phyloP scores from a whole-genome alignment of 2,329 filamentous ascomycete genomes.

The Sarocladium strictum region DNA sequence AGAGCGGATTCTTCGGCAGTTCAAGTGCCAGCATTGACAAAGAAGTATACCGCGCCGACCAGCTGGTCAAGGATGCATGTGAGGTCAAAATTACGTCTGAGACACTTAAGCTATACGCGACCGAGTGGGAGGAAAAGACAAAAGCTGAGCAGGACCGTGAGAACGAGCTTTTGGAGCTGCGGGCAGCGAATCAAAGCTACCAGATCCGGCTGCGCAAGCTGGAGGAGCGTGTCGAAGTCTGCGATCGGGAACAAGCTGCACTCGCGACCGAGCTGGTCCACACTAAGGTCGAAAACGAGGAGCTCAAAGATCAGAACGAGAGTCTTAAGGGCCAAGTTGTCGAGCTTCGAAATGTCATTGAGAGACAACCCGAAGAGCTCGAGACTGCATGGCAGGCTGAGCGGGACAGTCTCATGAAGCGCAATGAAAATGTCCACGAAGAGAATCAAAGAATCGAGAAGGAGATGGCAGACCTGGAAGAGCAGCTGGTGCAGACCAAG shows the following conservation, averaged over 20 bases:
- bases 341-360: conserved; percentile 79
- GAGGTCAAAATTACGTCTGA: conserved; percentile 79
- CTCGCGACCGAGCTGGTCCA: conserved; percentile 88
- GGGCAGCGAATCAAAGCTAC: conserved; percentile 59
- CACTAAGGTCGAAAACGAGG: conserved; percentile 89
- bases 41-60: conserved; percentile 90
- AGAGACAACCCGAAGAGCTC: conserved; percentile 83
- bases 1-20: conserved; percentile 95
- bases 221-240: conserved; percentile 81
- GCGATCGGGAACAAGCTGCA: conserved; percentile 84
- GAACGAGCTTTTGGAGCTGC: conserved; percentile 70
- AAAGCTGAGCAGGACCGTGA: conserved; percentile 77
- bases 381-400: conserved; percentile 76
- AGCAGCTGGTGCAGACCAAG: conserved; percentile 87
- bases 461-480: conserved; percentile 85
- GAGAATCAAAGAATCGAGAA: conserved; percentile 87
- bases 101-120: conserved; percentile 70
- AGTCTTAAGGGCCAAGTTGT: conserved; percentile 76
- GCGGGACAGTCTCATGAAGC: conserved; percentile 86
- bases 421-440: conserved; percentile 89
- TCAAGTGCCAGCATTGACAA: conserved; percentile 86
- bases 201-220: conserved; percentile 74
- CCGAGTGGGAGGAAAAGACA: conserved; percentile 90
- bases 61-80: conserved; percentile 88
- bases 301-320: conserved; percentile 84